phyloP scores from a whole-genome alignment of 192 early-diverging fungal species.

The Piromyces sp. region DNA sequence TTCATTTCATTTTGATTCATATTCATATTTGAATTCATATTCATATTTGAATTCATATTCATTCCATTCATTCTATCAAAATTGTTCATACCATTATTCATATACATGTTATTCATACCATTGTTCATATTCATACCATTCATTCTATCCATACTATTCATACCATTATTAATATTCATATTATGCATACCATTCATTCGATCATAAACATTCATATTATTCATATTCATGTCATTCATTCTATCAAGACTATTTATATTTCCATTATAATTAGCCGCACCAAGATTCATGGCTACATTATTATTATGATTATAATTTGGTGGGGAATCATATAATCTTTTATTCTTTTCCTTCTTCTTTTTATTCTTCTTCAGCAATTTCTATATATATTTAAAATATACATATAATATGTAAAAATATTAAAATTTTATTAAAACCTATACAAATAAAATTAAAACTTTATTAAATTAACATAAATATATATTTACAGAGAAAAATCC shows the following conservation, averaged over 20 bases:
- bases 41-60: neutral
- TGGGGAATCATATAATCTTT: neutral
- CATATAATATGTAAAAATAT: too few species aligned
- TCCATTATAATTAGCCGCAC: neutral
- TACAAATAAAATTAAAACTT: too few species aligned
- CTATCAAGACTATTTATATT: neutral
- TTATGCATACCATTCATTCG: neutral
- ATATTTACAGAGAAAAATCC: neutral
- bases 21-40: neutral
- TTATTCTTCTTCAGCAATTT: neutral
- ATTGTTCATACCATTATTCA: neutral
- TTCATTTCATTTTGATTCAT: neutral
- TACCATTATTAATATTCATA: neutral
- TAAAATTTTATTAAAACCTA: too few species aligned
- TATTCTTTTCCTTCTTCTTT: neutral
- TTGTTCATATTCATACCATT: neutral
- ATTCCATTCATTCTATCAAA: neutral
- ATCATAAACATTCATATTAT: too few species aligned
- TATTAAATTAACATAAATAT: too few species aligned
- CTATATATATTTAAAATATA: too few species aligned
- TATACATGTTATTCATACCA: neutral
- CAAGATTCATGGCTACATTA: neutral
- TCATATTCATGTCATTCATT: neutral
- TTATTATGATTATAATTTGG: neutral
- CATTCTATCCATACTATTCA: neutral